These are phyloP conservation scores for Cordyceps cicadae DNA, from an alignment of 2,329 filamentous ascomycete genomes.

Conservation along the genomic window DNA sequence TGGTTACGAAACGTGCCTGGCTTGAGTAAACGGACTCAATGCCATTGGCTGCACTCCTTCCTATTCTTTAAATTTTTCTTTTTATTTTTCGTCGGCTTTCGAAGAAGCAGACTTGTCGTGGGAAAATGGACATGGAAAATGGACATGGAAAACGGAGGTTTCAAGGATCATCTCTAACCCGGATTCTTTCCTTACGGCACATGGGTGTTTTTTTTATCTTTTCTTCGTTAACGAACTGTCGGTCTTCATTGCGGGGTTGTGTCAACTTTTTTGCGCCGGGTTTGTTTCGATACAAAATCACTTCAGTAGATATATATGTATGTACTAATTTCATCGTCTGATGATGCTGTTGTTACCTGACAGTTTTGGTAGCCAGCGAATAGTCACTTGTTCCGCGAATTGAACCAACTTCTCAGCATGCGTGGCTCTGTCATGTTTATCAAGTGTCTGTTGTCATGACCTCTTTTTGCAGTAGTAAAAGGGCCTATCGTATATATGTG, in stretches of 20 bases:
- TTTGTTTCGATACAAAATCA: neutral
- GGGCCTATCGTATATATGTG: neutral
- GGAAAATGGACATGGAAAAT: neutral
- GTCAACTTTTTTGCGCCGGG: neutral
- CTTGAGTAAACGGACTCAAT: neutral
- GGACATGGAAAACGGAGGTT: neutral
- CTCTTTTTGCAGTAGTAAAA: neutral
- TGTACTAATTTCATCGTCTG: conserved; percentile 3
- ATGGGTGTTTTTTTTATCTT: neutral
- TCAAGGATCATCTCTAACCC: neutral
- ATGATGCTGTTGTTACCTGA: neutral
- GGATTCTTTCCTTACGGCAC: neutral
- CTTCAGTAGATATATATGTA: conserved; percentile 10
- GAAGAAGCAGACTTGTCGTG: neutral
- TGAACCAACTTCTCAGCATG: neutral
- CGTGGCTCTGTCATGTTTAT: neutral
- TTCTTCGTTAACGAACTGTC: neutral
- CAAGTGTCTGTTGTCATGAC: neutral
- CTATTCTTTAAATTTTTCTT: neutral
- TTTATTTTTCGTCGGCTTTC: neutral
- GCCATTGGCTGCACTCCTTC: neutral
- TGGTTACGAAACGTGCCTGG: neutral
- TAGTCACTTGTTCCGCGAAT: neutral
- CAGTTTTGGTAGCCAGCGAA: too few species aligned
- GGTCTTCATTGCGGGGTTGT: neutral